A percentile compares a stretch with the other conserved stretches of the same genome.
These are phyloP conservation scores for Polyplosphaeria fusca DNA, from an alignment of 495 filamentous ascomycete genomes.

Conservation along the genomic window DNA sequence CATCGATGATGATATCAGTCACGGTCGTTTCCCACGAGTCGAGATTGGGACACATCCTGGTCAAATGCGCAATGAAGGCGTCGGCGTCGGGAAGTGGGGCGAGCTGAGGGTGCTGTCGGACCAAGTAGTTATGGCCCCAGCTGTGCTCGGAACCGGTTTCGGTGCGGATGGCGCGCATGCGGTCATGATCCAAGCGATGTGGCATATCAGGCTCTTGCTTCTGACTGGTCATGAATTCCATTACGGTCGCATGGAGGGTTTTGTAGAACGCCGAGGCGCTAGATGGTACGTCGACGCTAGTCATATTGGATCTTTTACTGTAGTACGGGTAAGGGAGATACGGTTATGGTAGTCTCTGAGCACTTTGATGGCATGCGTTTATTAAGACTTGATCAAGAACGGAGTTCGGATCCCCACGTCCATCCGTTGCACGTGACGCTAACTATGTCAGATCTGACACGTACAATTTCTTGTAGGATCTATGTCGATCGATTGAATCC, in stretches of 20 bases:
- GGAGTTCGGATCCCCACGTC: too few relatives aligned
- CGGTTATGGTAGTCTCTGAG: too few relatives aligned
- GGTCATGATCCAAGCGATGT: not conserved
- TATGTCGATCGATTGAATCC: too few relatives aligned
- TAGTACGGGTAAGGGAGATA: not conserved
- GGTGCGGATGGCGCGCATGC: slow-evolving; percentile 1
- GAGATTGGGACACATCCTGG: slow-evolving; percentile 12
- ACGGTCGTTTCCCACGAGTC: slow-evolving; percentile 17
- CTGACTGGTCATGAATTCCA: not conserved
- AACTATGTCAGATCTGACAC: too few relatives aligned
- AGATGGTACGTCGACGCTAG: not conserved
- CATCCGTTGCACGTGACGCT: too few relatives aligned
- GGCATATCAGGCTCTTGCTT: not conserved
- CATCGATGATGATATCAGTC: slow-evolving; percentile 28
- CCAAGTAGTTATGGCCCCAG: slow-evolving; percentile 31
- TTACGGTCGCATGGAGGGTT: slow-evolving; percentile 9
- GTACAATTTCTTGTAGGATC: too few relatives aligned
- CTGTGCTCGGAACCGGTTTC: not conserved
- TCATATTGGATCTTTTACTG: slow-evolving; percentile 1
- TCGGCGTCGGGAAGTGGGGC: slow-evolving; percentile 2
- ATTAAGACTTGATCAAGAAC: too few relatives aligned
- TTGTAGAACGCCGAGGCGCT: slow-evolving; percentile 2
- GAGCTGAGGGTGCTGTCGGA: slow-evolving; percentile 12
- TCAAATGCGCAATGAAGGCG: slow-evolving; percentile 21
- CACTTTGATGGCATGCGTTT: too few relatives aligned